These are phyloP conservation scores for Purshia tridentata DNA, from an alignment of 306 rosid species.

Conservation along the genomic window DNA sequence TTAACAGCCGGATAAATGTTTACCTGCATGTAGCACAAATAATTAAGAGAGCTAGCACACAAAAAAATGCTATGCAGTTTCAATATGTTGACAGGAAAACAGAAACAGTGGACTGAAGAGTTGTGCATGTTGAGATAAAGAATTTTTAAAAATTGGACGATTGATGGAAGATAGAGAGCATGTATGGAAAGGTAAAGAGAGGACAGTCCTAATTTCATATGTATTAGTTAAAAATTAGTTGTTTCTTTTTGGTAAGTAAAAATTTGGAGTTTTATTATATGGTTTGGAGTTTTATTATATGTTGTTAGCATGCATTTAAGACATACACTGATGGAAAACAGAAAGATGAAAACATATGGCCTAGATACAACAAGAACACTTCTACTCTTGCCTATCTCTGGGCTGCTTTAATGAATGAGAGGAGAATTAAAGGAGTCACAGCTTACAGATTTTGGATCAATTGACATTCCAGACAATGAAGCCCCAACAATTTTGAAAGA, in stretches of 20 bases:
- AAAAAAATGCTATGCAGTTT: constrained; percentile 15
- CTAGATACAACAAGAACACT: not conserved
- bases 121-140: not conserved
- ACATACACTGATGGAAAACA: not conserved
- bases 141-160: not conserved
- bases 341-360: not conserved
- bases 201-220: not conserved
- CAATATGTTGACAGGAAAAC: not conserved
- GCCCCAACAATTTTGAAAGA: constrained; percentile 84
- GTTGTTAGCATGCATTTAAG: not conserved
- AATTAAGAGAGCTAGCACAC: constrained; percentile 25
- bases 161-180: not conserved
- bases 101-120: not conserved
- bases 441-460: constrained; percentile 90
- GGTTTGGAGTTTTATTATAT: too few relatives aligned
- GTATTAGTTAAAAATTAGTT: not conserved
- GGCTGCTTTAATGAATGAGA: not conserved
- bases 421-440: constrained; percentile 17
- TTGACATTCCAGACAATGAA: constrained; percentile 74
- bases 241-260: too few relatives aligned
- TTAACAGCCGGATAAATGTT: constrained; percentile 89
- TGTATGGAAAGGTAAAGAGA: not conserved
- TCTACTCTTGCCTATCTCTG: not conserved
- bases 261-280: not conserved
- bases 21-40: constrained; percentile 51